Base-by-base conservation (phyloP, 1,139 yeast genomes). In the Chernovozyma aurita region DNA sequence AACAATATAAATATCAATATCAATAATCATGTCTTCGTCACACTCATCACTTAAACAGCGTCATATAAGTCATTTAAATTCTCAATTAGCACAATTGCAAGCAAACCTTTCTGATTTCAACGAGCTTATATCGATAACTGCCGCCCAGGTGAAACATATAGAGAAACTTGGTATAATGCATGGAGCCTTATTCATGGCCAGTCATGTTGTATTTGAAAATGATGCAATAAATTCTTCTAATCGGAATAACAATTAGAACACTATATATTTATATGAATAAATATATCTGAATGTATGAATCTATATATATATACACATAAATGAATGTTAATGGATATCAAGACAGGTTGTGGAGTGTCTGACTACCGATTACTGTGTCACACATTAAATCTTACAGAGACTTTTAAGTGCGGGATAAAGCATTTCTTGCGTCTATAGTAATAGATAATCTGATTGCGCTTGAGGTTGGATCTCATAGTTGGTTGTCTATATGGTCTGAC, bases 101-200 rank as follows among this genome's bases (percentile, higher is more conserved):
- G 77, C 82, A 4, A 78, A 79, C 46, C 53, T 80, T 33, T 55
- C 69, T 14, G 84, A 78, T 44, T 69, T 80, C 49, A 78, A 76
- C 47, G 75, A 66, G 43, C 58, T 78, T 43, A 56, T 80, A 31
- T 63, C 65, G 29, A 74, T 74, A 11, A 76, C 85, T 2, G 63
- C 76, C 9, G 65, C 65, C 18, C 86, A 80, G 47, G 80, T 76
- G 35, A 71, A 73, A 41, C 62, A 70, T 22, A 73, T 80, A 24
- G 73, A 78, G 47, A 65, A 66, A 42, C 57, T 80, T 31, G 86
- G 85, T 3, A 67, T 76, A 34, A 62, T 77, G 43, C 86, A 80
- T 44, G 84, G 83, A 2, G 65, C 79, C 17, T 57, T 80, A 44
- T 75, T 79, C 47, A 77, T 78, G 82, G 81, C 83, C 4, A 70